Evolutionary conservation across 208 protist species (phyloP).

Genomic region (Phytomonas sp.): DNA sequence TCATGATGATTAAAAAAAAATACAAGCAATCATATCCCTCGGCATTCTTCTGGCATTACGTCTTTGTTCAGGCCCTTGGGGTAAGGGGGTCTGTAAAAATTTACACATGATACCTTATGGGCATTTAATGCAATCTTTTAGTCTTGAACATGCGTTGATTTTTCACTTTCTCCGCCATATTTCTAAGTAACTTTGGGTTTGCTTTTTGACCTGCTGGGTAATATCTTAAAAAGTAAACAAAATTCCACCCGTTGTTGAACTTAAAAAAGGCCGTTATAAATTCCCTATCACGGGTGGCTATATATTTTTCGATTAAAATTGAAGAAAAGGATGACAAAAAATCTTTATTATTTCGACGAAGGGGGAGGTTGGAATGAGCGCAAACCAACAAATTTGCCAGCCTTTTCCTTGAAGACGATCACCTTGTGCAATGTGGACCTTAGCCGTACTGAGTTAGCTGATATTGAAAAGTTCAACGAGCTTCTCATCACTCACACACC

Average conservation of each 20-base stretch:
- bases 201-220: background rate
- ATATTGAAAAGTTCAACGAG: conserved; percentile 55
- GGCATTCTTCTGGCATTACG: background rate
- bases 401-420: conserved; percentile 24
- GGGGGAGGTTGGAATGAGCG: conserved; percentile 51
- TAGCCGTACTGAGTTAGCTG: conserved; percentile 21
- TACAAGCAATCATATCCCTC: background rate
- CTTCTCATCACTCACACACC: conserved; percentile 34
- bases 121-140: background rate
- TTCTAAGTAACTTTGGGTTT: background rate
- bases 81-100: background rate
- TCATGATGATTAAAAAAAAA: conserved; percentile 2
- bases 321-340: background rate
- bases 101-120: background rate
- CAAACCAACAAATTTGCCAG: conserved; percentile 17
- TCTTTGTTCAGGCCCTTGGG: background rate
- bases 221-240: background rate
- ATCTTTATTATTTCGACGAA: conserved; percentile 66
- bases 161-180: background rate
- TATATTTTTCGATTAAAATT: background rate
- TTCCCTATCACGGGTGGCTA: background rate
- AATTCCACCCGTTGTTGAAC: background rate
- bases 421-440: conserved; percentile 63
- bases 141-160: background rate
- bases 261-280: background rate